These are phyloP conservation scores for Solanum tacnaense DNA, from an alignment of 257 asterid species.

Conservation along the genomic window DNA sequence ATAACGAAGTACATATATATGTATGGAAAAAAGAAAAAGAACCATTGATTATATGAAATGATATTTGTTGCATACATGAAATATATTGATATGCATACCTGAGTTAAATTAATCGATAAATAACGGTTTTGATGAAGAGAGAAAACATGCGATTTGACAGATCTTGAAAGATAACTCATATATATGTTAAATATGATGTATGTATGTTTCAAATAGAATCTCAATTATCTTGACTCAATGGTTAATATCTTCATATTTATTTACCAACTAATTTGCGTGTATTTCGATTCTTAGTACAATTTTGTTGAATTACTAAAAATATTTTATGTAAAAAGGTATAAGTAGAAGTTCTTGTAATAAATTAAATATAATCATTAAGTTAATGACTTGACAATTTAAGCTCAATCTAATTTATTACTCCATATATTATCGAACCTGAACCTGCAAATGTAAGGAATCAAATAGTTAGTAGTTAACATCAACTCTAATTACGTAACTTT, in stretches of 20 bases:
- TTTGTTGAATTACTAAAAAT: not conserved
- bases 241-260: not conserved
- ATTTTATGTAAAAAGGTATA: not conserved
- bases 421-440: not conserved
- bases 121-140: not conserved
- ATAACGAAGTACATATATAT: not conserved
- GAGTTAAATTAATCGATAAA: not conserved
- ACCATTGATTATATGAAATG: not conserved
- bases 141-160: not conserved
- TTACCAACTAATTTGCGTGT: not conserved
- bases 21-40: not conserved
- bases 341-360: not conserved
- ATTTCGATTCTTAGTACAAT: not conserved
- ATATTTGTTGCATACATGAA: not conserved
- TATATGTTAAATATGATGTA: not conserved
- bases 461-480: not conserved
- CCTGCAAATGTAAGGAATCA: not conserved
- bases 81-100: not conserved
- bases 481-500: not conserved
- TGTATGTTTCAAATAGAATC: not conserved
- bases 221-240: not conserved
- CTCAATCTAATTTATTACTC: not conserved
- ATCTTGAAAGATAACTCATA: not conserved
- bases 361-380: not conserved
- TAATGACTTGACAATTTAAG: not conserved